A percentile compares a stretch with the other conserved stretches of the same genome.
Evolutionary conservation across 2,329 filamentous ascomycete species (phyloP).

Genomic region (Cladosporium velox): DNA sequence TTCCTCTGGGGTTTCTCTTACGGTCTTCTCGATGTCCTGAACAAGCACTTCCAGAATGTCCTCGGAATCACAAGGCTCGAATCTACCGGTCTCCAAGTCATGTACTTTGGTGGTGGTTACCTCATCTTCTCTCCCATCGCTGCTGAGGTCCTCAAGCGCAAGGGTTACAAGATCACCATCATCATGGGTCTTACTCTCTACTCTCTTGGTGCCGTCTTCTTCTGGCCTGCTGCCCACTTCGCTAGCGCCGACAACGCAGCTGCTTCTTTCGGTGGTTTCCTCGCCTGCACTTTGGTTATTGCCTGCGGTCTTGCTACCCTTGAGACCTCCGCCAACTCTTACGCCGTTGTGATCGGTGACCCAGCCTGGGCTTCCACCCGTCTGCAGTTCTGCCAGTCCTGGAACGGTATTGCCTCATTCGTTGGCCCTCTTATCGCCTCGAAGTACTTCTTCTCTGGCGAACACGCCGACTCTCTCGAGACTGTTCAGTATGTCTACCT

Average conservation of each 20-base stretch:
- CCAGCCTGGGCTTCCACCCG: constrained; percentile 40
- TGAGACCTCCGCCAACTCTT: constrained; percentile 43
- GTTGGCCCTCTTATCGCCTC: constrained; percentile 43
- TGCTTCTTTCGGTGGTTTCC: constrained; percentile 42
- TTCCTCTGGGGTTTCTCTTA: constrained; percentile 47
- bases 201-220: constrained; percentile 42
- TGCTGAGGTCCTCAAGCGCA: constrained; percentile 46
- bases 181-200: constrained; percentile 43
- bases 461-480: constrained; percentile 36
- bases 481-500: constrained; percentile 45
- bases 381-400: constrained; percentile 44
- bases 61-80: constrained; percentile 44
- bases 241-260: constrained; percentile 32
- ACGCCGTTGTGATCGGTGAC: constrained; percentile 43
- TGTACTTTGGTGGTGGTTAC: constrained; percentile 48
- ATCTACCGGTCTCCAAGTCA: constrained; percentile 47
- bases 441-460: constrained; percentile 42
- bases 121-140: constrained; percentile 46
- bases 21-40: constrained; percentile 40
- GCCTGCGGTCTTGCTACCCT: constrained; percentile 44
- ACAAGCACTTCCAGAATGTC: constrained; percentile 42
- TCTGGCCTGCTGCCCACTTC: constrained; percentile 43
- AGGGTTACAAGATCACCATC: constrained; percentile 50
- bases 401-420: constrained; percentile 43
- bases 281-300: constrained; percentile 42